Conservation (phyloP, 202 grass and related monocot species). For the Digitaria exilis region DNA sequence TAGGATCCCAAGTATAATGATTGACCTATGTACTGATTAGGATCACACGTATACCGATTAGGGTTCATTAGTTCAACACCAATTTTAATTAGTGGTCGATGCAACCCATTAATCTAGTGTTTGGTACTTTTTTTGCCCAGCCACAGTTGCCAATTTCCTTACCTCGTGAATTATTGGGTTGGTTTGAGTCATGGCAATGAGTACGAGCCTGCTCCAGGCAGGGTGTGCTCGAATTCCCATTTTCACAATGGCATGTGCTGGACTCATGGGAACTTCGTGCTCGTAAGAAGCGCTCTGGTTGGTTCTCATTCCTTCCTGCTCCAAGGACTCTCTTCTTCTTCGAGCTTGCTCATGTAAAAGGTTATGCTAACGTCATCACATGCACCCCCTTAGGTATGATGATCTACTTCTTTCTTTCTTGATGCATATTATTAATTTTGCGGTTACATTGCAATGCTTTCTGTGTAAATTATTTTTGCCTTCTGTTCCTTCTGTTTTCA, state of each 20-base stretch:
- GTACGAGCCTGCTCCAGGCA: constrained; percentile 31
- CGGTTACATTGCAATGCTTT: neutral
- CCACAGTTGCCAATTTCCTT: no score
- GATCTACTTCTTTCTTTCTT: neutral
- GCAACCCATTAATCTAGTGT: no score
- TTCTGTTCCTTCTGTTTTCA: neutral
- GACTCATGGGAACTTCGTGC: constrained; percentile 30
- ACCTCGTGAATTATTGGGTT: no score
- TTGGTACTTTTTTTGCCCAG: no score
- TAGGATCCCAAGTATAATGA: no score
- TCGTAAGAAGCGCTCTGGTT: constrained; percentile 5
- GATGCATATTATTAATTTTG: neutral
- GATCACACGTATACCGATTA: no score
- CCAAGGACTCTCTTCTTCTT: constrained; percentile 29
- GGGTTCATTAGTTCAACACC: no score
- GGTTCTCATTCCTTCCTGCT: constrained; percentile 16
- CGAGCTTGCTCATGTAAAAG: neutral
- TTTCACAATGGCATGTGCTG: neutral
- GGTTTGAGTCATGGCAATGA: no score
- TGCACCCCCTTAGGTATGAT: constrained; percentile 13
- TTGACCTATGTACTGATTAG: no score
- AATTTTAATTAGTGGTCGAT: no score
- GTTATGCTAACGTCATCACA: neutral
- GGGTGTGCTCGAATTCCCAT: neutral
- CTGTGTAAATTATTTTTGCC: neutral